Conservation (phyloP, 805 yeast genomes). For the Candida pseudofarinosa region DNA sequence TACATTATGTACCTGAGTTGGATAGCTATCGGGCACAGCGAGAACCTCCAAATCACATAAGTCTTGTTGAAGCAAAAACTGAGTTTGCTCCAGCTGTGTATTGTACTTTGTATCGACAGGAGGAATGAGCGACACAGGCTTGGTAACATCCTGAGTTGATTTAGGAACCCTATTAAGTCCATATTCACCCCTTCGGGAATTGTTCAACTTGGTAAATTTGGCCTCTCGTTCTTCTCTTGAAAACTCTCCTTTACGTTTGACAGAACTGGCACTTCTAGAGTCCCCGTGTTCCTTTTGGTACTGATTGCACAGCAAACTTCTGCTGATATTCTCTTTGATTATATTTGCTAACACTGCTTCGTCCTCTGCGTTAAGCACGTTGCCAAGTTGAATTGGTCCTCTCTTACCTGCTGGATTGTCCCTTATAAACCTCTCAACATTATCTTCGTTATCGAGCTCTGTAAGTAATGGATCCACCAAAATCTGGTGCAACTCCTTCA, state of each 20-base stretch:
- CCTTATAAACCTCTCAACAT: conserved; percentile 5
- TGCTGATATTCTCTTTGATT: conserved; percentile 3
- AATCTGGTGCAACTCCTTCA: conserved; percentile 15
- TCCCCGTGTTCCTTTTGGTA: conserved; percentile 1
- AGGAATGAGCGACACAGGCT: conserved; percentile 5
- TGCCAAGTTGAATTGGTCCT: conserved; percentile 15
- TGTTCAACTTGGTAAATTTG: not conserved
- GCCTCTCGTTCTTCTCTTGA: conserved; percentile 1
- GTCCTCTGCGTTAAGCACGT: conserved; percentile 4
- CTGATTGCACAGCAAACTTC: conserved; percentile 2
- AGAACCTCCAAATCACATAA: conserved; percentile 32
- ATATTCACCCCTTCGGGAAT: not conserved
- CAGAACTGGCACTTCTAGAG: conserved; percentile 1
- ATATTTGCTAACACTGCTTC: conserved; percentile 3
- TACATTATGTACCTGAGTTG: conserved; percentile 35
- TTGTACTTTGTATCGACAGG: conserved; percentile 11
- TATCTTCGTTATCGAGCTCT: not conserved
- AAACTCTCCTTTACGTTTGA: conserved; percentile 2
- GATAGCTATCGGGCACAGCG: conserved; percentile 41
- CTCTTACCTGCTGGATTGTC: conserved; percentile 13
- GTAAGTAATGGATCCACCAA: conserved; percentile 15
- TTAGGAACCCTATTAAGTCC: conserved; percentile 3
- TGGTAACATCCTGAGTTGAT: conserved; percentile 8
- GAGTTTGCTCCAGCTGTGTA: conserved; percentile 16
- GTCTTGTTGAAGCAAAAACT: conserved; percentile 19